Evolutionary conservation across 805 yeast genomes (phyloP), one percentile per base, ranked within the genome.

Genomic region (Cyberlindnera euphorbiiphila): DNA sequence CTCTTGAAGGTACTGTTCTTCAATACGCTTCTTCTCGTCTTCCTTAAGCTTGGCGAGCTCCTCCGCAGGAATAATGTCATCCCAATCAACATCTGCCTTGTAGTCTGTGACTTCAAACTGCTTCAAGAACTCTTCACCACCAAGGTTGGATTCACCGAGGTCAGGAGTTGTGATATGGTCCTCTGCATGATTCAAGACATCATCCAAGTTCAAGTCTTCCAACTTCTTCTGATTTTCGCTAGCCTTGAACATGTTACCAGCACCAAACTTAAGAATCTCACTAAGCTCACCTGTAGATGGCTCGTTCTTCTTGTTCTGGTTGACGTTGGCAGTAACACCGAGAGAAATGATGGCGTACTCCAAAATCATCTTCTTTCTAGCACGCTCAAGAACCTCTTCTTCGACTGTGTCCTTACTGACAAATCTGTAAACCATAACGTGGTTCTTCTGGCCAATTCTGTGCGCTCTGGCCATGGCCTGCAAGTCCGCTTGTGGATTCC

Each of bases 391-490:
- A 43, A 93, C 95, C 59, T 93, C 96, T 61, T 93, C 99, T 61
- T 93, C 99, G 11, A 93, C 96, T 0, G 98, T 93, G 54, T 93
- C 98, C 54, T 93, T 93, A 41, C 96, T 83, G n/a, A 93, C 98
- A 66, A 93, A 85, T 57, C 99, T 71, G 59, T 93, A 93, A 13
- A 93, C 98, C 79, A 87, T 86, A 25, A 93, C 99, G 63, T 93
- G 98, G 53, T 86, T 88, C 63, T 89, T 93, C 61, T 93, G 99
- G n/a, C 99, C 99, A 59, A 93, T 93, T 69, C 99, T 81, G 65
- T 93, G 99, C 3, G 98, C 98, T 64, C 98, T 79, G 0, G 98
- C 98, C 98, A 93, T 93, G 1, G 98, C 98, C 64, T 93, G 98
- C 54, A 93, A 69, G 71, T 93, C 98, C 0, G 98, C 98, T 61